Conservation (phyloP, 2,329 filamentous ascomycete species). For the Cryphonectria naterciae region DNA sequence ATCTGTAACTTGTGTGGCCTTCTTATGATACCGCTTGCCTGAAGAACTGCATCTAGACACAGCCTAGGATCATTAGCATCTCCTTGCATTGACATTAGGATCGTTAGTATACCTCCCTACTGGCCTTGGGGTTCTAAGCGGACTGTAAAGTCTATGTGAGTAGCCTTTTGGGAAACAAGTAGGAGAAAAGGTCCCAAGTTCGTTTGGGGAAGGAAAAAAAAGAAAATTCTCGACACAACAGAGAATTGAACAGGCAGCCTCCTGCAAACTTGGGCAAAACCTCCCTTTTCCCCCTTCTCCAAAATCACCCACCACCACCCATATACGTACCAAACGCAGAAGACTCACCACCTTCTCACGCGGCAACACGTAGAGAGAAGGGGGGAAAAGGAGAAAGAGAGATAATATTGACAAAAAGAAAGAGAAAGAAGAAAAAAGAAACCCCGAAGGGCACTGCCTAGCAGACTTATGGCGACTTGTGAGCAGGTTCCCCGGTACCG, state of each 20-base stretch:
- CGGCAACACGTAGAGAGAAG: background rate
- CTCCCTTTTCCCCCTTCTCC: no score
- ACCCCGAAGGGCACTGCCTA: slow-evolving; percentile 7
- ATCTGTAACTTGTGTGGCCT: background rate
- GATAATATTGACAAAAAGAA: background rate
- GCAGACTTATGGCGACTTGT: slow-evolving; percentile 10
- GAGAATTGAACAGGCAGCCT: background rate
- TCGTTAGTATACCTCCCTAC: background rate
- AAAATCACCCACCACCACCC: background rate
- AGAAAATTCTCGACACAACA: background rate
- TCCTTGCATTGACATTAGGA: no score
- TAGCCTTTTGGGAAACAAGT: background rate
- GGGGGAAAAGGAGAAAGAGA: background rate
- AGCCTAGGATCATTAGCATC: background rate
- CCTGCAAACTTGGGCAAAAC: background rate
- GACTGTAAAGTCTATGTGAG: background rate
- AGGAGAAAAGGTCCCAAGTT: background rate
- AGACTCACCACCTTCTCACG: background rate
- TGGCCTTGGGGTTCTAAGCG: background rate
- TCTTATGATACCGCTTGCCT: background rate
- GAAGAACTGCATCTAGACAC: background rate
- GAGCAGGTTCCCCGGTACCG: slow-evolving; percentile 14
- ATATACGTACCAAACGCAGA: background rate
- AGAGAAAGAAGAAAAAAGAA: background rate
- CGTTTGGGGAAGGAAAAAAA: background rate